Base-by-base conservation (phyloP, 2,329 filamentous ascomycete genomes). In the Alternaria triticimaculans region DNA sequence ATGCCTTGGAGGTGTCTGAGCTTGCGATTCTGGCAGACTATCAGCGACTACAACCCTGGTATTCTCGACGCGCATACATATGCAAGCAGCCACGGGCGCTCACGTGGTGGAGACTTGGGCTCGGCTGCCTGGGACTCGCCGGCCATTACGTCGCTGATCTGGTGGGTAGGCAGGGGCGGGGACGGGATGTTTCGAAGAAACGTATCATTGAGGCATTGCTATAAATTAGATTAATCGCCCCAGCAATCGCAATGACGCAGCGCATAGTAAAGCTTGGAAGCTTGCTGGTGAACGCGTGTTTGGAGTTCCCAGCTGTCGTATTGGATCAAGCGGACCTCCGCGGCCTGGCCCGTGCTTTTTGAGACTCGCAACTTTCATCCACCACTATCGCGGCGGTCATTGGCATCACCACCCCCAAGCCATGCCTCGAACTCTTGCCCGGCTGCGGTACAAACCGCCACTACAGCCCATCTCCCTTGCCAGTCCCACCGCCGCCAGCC, bases 1-100 rank as follows among this genome's bases (percentile, higher is more conserved):
- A 98, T 88, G 70, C 93, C 93, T 73, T 92, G 90, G 5, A 97
- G 87, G 83, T 97, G 94, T 58, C 95, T 90, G 57, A 98, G 85
- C 79, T 91, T 94, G 78, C 94, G 92, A 79, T 97, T 97, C 86
- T 96, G 71, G 2, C 15, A 23, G 21, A 30, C n/a, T 11, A 46
- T 51, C 62, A 58, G 62, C 46, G 46, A 15, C 37, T 11, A 44
- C 5, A 9, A 14, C 28, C 14, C 23, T 30, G 3, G 12, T 26
- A 11, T 26, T 9, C n/a, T 9, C 25, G 15, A 15, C 49, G 23
- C n/a, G 45, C 73, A 23, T 62, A 80, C 79, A 61, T 76, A 78
- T 53, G 78, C 77, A 46, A 81, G 71, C 62, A 81, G 61, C 78
- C 78, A 81, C 23, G 79, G 78, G 18, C 77, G 74, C 65, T 80